Evolutionary conservation across 192 early-diverging fungal species (phyloP).

Genomic region (Podila verticillata): DNA sequence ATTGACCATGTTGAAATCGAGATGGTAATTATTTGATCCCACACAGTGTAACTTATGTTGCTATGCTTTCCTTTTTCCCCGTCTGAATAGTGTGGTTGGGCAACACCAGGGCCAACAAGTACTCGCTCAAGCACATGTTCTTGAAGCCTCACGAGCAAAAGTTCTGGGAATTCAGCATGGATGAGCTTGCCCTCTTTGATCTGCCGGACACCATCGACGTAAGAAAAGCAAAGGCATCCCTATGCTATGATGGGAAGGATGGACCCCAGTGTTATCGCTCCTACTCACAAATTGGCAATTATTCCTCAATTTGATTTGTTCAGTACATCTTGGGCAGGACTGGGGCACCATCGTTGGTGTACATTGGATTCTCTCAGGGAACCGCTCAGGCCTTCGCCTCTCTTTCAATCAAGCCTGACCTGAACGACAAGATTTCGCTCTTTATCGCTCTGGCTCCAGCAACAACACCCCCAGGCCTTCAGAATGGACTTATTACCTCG

Average conservation of each 20-base stretch:
- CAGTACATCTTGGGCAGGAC: constrained; percentile 88
- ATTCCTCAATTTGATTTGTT: background rate
- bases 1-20: background rate
- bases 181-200: constrained; percentile 89
- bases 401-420: constrained; percentile 76
- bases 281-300: background rate
- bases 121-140: constrained; percentile 84
- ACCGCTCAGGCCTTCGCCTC: constrained; percentile 90
- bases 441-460: constrained; percentile 94
- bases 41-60: background rate
- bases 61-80: constrained; percentile 9
- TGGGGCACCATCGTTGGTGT: constrained; percentile 81
- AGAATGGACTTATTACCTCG: constrained; percentile 83
- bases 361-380: constrained; percentile 98
- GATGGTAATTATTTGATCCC: no score
- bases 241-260: no score
- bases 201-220: constrained; percentile 86
- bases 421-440: constrained; percentile 88
- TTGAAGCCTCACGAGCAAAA: constrained; percentile 69
- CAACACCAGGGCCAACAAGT: constrained; percentile 95
- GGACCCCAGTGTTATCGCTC: constrained; percentile 5
- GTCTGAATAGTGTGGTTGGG: constrained; percentile 81
- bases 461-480: constrained; percentile 83
- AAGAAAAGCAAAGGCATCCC: constrained; percentile 4
- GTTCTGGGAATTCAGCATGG: constrained; percentile 96